Percentiles rank a stretch among this genome's conserved stretches.
Conservation (phyloP, 2,329 filamentous ascomycete species). For the Ophiostoma quercus region DNA sequence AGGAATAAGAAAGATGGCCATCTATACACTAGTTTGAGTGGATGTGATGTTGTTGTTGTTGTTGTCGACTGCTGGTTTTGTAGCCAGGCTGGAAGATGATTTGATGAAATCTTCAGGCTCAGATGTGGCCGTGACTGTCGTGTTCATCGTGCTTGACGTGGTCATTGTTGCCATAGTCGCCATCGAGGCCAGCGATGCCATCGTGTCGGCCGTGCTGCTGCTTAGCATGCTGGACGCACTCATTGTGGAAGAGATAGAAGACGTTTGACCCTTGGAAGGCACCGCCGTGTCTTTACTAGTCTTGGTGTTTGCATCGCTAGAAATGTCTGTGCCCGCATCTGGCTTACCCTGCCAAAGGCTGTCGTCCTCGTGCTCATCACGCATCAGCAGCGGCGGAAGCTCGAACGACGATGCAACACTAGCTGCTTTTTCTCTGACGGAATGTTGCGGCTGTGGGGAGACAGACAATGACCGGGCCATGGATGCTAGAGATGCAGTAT, state of each 20-base stretch:
- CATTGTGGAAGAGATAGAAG: conserved; percentile 18
- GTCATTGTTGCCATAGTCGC: not conserved
- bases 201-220: conserved; percentile 19
- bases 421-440: not conserved
- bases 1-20: not conserved
- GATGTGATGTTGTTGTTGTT: not conserved
- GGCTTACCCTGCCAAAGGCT: not conserved
- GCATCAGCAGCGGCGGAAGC: conserved; percentile 15
- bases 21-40: not conserved
- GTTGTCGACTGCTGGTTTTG: not conserved
- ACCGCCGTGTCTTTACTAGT: not conserved
- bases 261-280: not conserved
- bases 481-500: not conserved
- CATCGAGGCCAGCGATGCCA: not conserved
- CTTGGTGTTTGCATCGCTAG: not conserved
- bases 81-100: not conserved
- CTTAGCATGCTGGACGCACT: conserved; percentile 18
- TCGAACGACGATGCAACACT: conserved; percentile 19
- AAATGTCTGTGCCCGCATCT: not conserved
- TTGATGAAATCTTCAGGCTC: not conserved
- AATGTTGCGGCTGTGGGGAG: not conserved
- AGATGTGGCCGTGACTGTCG: not conserved
- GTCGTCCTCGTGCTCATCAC: not conserved
- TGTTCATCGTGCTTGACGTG: not conserved
- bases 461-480: not conserved